These are phyloP conservation scores for Phytophthora tentaculata DNA, from an alignment of 352 stramenopile species.

Conservation along the genomic window DNA sequence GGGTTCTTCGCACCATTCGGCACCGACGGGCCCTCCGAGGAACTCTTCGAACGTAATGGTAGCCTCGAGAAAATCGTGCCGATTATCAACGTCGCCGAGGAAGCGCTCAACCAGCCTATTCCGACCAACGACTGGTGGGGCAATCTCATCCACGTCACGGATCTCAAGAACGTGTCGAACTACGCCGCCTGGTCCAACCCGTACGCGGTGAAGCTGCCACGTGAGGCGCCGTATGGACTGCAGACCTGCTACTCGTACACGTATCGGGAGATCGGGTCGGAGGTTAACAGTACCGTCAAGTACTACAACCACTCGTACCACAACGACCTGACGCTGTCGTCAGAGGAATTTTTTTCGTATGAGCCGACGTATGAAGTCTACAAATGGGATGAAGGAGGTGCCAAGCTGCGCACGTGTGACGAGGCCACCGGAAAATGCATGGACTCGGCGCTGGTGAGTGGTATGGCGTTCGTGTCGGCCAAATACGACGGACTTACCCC, in stretches of 20 bases:
- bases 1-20: constrained; percentile 48
- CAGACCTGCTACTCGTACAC: constrained; percentile 69
- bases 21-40: constrained; percentile 45
- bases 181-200: constrained; percentile 70
- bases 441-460: constrained; percentile 61
- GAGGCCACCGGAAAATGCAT: constrained; percentile 46
- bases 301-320: constrained; percentile 66
- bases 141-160: constrained; percentile 70
- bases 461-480: constrained; percentile 77
- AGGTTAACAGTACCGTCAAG: constrained; percentile 58
- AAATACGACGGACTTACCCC: constrained; percentile 67
- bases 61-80: constrained; percentile 54
- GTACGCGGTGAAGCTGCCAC: constrained; percentile 65
- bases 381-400: constrained; percentile 68
- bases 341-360: constrained; percentile 54
- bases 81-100: constrained; percentile 63
- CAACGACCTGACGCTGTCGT: constrained; percentile 75
- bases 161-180: constrained; percentile 47
- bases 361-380: constrained; percentile 67
- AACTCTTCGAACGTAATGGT: constrained; percentile 52
- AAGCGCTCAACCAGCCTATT: constrained; percentile 58
- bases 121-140: constrained; percentile 88
- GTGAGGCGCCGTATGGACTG: constrained; percentile 54
- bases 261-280: constrained; percentile 51
- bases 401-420: constrained; percentile 63